phyloP scores from a whole-genome alignment of 2,329 filamentous ascomycete genomes.

The Gnomoniopsis sp. region DNA sequence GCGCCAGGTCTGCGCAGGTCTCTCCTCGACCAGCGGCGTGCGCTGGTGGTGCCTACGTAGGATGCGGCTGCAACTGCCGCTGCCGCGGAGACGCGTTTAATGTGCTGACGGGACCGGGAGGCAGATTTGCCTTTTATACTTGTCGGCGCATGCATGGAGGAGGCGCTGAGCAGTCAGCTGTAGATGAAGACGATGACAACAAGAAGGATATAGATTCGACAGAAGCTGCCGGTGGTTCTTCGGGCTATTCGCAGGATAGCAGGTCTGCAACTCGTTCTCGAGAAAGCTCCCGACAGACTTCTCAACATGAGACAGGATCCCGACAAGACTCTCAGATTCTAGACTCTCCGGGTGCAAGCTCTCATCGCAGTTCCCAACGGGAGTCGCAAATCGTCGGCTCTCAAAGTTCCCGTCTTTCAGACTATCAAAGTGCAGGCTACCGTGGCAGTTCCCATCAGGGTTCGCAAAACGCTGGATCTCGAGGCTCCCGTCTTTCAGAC shows the following conservation, averaged over 20 bases:
- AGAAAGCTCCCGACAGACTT: background rate
- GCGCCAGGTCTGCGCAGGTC: no score
- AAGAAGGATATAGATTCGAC: no score
- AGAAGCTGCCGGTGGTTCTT: no score
- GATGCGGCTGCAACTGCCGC: background rate
- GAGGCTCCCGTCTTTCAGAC: no score
- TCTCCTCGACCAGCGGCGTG: background rate
- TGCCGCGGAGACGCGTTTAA: background rate
- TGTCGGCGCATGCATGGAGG: slow-evolving; percentile 2
- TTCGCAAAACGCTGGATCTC: no score
- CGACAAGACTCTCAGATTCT: background rate
- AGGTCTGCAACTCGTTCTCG: background rate
- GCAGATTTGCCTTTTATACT: background rate
- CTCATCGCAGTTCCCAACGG: background rate
- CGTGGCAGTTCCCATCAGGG: no score
- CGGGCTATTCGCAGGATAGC: no score
- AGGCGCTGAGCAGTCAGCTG: background rate
- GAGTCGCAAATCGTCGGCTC: background rate
- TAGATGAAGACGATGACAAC: no score
- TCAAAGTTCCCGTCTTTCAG: no score
- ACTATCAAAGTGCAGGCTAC: no score
- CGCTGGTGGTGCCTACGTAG: background rate
- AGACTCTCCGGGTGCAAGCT: background rate
- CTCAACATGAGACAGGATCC: background rate
- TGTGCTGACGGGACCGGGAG: background rate